Evolutionary conservation across 139 green algal genomes (phyloP), one percentile per base, ranked within the genome.

Genomic region (Pycnococcus provasolii): DNA sequence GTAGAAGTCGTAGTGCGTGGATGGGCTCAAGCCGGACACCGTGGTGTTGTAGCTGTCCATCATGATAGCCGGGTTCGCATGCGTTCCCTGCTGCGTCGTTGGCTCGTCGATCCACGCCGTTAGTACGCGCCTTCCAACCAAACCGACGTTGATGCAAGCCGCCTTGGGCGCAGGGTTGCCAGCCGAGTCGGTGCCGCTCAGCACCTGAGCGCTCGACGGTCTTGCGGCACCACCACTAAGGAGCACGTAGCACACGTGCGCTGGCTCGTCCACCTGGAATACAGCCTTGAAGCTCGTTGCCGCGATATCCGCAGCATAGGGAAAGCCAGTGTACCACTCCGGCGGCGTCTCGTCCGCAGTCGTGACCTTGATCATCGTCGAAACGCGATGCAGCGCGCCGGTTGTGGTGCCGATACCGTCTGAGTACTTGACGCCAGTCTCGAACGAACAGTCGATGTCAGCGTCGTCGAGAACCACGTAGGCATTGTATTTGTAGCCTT

Each of bases 191-290:
- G 39, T 60, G 53, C 53, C 53, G 53, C 41, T 60, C 8, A 60
- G 8, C 4, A 60, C 41, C 53, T 60, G 53, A 15, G 53, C 41
- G 15, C 15, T 15, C 8, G 8, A 43, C 53, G 53, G 53, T 26
- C 15, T 37, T 26, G 53, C 15, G 6, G 53, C 39, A 8, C 53
- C 53, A 4, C 4, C 13, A 4, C 53, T 15, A 15, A 60, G 53
- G 13, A 60, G 53, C 4, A 60, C 53, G 53, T 60, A 60, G 53
- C 4, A 60, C 53, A 60, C 53, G 53, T 41, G 4, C 8, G 53
- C 53, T 4, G 53, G 53, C 8, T 15, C 7, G 53, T 15, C 41
- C 53, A 60, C 15, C 4, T 39, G 8, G 8, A 60, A 6, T 4
- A 43, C 13, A 15, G 53, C 53, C 8, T 41, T 37, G 53, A 60